Evolutionary conservation across 306 rosid genomes (phyloP).

Genomic region (Trifolium fragiferum): DNA sequence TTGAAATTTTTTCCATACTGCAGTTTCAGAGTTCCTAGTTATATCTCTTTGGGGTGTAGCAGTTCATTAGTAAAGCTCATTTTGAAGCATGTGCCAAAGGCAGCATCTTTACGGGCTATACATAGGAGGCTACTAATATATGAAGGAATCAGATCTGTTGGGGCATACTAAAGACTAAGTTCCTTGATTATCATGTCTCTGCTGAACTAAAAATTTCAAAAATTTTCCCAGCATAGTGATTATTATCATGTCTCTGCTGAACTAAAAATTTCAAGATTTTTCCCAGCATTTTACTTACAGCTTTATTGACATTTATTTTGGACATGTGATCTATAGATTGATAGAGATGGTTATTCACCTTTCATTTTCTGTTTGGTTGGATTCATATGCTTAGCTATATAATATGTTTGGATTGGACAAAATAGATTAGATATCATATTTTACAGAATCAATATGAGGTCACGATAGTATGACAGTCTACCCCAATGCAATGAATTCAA

Average conservation of each 20-base stretch:
- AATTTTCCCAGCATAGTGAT: constrained; percentile 2
- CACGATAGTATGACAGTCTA: too few relatives aligned
- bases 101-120: constrained; percentile 25
- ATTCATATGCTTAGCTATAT: background rate
- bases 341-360: background rate
- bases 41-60: background rate
- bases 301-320: constrained; percentile 4
- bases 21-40: constrained; percentile 33
- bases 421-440: too few relatives aligned
- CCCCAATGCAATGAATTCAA: too few relatives aligned
- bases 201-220: constrained; percentile 25
- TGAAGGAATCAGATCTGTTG: background rate
- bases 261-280: constrained; percentile 29
- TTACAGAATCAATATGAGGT: too few relatives aligned
- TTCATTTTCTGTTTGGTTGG: constrained; percentile 13
- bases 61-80: constrained; percentile 32
- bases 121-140: constrained; percentile 22
- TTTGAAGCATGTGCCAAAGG: constrained; percentile 42
- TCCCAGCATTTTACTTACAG: background rate
- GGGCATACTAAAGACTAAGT: constrained; percentile 1
- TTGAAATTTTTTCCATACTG: constrained; percentile 10
- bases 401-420: background rate
- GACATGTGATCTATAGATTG: constrained; percentile 1
- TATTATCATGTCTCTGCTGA: constrained; percentile 21
- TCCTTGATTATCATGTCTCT: constrained; percentile 25